A percentile compares a stretch with the other conserved stretches of the same genome.
Conservation (phyloP, 768 basidiomycete species). For the Boletus vinaceobasis region DNA sequence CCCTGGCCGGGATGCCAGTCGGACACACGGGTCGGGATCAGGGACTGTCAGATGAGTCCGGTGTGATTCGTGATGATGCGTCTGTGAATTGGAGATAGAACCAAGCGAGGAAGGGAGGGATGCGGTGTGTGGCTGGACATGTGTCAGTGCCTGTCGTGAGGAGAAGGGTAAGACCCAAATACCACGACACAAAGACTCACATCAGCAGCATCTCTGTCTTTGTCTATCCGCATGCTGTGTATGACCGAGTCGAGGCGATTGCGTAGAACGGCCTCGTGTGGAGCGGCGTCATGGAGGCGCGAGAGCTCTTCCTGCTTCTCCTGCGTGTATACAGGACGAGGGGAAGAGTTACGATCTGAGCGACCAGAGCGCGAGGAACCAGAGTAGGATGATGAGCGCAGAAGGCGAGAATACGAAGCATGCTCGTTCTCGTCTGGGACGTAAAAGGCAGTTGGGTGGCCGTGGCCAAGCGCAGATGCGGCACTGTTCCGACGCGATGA, state of each 20-base stretch:
- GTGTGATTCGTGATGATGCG: conserved; percentile 27
- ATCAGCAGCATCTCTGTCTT: conserved; percentile 16
- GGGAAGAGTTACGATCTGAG: conserved; percentile 19
- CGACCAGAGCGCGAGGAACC: conserved; percentile 25
- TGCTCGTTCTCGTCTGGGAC: conserved; percentile 33
- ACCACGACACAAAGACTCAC: conserved; percentile 17
- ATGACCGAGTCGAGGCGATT: conserved; percentile 53
- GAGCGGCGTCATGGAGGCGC: conserved; percentile 34
- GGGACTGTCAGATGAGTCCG: conserved; percentile 22
- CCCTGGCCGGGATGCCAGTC: conserved; percentile 4
- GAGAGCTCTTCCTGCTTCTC: conserved; percentile 22
- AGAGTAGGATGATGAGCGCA: conserved; percentile 27
- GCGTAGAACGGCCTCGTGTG: conserved; percentile 53
- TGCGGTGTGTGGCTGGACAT: conserved; percentile 22
- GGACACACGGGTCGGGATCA: conserved; percentile 14
- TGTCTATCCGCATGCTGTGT: conserved; percentile 29
- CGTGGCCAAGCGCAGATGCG: conserved; percentile 12
- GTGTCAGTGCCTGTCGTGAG: conserved; percentile 18
- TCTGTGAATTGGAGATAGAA: conserved; percentile 23
- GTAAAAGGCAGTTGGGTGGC: conserved; percentile 21
- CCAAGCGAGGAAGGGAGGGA: conserved; percentile 30
- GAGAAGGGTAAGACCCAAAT: conserved; percentile 9
- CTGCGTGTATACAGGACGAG: conserved; percentile 3
- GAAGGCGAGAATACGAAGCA: conserved; percentile 21
- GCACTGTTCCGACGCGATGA: conserved; percentile 22